Percentiles rank a stretch among this genome's conserved stretches.
These are phyloP conservation scores for Carex littledalei DNA, from an alignment of 176 grass and related monocot species.

Conservation along the genomic window DNA sequence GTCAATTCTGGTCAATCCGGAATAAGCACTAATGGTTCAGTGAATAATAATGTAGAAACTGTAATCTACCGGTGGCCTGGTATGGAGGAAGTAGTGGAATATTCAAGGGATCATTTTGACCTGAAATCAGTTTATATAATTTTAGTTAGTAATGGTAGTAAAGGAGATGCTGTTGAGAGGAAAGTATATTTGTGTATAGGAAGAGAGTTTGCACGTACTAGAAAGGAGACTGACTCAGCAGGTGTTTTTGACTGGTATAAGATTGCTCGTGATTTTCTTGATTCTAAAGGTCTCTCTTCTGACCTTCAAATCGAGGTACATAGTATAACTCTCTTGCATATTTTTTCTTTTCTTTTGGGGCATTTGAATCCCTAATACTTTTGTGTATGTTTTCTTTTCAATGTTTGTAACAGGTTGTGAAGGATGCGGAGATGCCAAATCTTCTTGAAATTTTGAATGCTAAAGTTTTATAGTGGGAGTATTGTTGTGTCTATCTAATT, in stretches of 20 bases:
- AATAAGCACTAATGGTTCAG: constrained; percentile 32
- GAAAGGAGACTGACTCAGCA: constrained; percentile 28
- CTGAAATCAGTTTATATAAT: constrained; percentile 77
- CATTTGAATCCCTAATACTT: neutral
- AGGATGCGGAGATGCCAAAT: neutral
- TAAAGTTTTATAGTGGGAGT: constrained; percentile 15
- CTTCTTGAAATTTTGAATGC: constrained; percentile 20
- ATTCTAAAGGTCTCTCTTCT: constrained; percentile 38
- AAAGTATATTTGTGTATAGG: constrained; percentile 67
- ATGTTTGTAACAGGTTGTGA: constrained; percentile 3
- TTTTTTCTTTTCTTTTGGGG: neutral
- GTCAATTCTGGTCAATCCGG: constrained; percentile 26
- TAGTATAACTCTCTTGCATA: neutral
- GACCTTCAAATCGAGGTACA: constrained; percentile 64
- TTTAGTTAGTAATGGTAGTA: constrained; percentile 45
- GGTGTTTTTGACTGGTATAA: constrained; percentile 57
- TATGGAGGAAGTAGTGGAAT: constrained; percentile 63
- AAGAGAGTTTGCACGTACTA: constrained; percentile 40
- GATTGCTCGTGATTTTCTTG: constrained; percentile 57
- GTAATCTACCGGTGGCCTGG: constrained; percentile 70
- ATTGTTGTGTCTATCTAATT: neutral
- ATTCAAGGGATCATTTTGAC: constrained; percentile 58
- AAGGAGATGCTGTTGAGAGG: constrained; percentile 39
- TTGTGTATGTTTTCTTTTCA: neutral
- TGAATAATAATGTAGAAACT: constrained; percentile 25